Evolutionary conservation across 1,139 yeast genomes (phyloP).

Genomic region (Debaryomyces nepalensis): DNA sequence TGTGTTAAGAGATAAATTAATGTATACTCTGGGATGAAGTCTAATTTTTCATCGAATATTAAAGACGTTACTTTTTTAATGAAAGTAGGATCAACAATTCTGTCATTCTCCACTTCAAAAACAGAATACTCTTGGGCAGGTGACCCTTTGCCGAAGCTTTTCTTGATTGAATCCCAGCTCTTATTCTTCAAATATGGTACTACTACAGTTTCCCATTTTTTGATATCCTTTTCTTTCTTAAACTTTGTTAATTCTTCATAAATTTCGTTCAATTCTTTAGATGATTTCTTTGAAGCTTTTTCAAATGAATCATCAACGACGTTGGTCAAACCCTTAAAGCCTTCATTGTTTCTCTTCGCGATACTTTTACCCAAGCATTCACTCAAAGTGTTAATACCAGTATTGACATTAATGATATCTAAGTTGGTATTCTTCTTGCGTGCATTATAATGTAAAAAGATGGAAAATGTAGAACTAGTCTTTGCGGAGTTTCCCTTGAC

Average conservation of each 20-base stretch:
- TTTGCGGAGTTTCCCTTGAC: constrained; percentile 50
- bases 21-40: constrained; percentile 59
- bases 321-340: constrained; percentile 35
- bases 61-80: constrained; percentile 53
- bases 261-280: constrained; percentile 30
- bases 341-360: constrained; percentile 18
- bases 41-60: constrained; percentile 34
- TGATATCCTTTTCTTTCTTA: constrained; percentile 23
- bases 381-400: constrained; percentile 71
- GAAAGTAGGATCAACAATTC: constrained; percentile 66
- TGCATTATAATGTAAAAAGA: constrained; percentile 45
- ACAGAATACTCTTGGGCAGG: constrained; percentile 33
- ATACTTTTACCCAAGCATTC: constrained; percentile 76
- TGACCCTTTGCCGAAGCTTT: constrained; percentile 21
- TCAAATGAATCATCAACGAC: constrained; percentile 32
- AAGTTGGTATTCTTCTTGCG: constrained; percentile 50
- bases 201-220: constrained; percentile 37
- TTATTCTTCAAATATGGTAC: constrained; percentile 41
- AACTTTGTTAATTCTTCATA: constrained; percentile 28
- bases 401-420: constrained; percentile 57
- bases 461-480: constrained; percentile 46
- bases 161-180: constrained; percentile 29
- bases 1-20: constrained; percentile 80
- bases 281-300: constrained; percentile 22
- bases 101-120: constrained; percentile 69